phyloP scores from a whole-genome alignment of 345 rosid species.

The Abelmoschus esculentus region DNA sequence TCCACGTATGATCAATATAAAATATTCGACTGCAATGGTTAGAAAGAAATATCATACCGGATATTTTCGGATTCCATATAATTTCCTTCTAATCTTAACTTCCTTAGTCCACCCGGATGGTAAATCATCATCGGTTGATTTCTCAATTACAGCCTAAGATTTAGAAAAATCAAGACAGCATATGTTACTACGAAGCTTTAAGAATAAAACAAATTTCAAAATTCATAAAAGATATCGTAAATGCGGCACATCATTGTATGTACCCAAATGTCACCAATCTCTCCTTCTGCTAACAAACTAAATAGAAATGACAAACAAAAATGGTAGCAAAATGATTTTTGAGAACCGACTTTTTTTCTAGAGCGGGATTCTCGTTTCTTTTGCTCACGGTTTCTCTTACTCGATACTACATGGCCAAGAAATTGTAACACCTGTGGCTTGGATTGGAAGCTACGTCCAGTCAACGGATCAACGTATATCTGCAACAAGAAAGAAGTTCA shows the following conservation, averaged over 20 bases:
- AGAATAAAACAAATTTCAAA: not conserved
- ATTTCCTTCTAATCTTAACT: conserved; percentile 18
- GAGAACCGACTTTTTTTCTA: conserved; percentile 21
- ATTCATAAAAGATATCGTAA: not conserved
- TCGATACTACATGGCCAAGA: conserved; percentile 18
- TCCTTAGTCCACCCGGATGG: conserved; percentile 40
- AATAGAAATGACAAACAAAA: not conserved
- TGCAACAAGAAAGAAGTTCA: conserved; percentile 16
- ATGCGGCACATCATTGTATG: not conserved
- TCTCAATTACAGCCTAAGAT: conserved; percentile 26
- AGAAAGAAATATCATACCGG: conserved; percentile 21
- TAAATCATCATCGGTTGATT: conserved; percentile 22
- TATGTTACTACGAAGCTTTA: not conserved
- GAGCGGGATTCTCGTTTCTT: conserved; percentile 5
- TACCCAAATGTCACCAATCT: not conserved
- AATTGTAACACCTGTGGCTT: conserved; percentile 31
- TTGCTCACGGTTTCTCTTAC: conserved; percentile 5
- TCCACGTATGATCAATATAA: not conserved
- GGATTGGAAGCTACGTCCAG: conserved; percentile 33
- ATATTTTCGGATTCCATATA: conserved; percentile 20
- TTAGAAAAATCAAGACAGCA: conserved; percentile 5
- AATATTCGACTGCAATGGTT: not conserved
- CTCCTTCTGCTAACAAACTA: not conserved
- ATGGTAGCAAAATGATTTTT: conserved; percentile 4
- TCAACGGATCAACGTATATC: conserved; percentile 26